Conservation (phyloP, 306 rosid species). For the Quercus glauca region DNA sequence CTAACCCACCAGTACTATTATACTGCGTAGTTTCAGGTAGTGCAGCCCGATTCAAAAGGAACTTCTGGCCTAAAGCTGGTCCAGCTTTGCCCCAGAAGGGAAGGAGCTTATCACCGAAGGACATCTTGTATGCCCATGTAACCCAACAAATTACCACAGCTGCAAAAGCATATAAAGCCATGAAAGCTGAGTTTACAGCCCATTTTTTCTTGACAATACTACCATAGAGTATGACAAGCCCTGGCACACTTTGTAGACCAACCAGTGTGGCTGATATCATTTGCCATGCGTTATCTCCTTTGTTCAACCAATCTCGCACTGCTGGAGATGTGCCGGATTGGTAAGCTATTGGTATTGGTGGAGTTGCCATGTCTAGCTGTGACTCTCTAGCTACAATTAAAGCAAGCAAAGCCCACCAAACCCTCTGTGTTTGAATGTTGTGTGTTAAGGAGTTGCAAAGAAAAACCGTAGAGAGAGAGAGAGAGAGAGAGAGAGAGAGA, state of each 20-base stretch:
- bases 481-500: no score
- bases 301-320: constrained; percentile 57
- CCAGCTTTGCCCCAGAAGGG: constrained; percentile 54
- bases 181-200: constrained; percentile 57
- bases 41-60: constrained; percentile 12
- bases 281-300: constrained; percentile 74
- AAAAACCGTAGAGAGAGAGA: no score
- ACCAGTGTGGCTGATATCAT: constrained; percentile 56
- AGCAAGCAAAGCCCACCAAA: background rate
- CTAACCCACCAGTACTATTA: background rate
- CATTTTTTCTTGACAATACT: constrained; percentile 62
- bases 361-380: constrained; percentile 8
- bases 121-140: constrained; percentile 52
- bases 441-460: no score
- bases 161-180: constrained; percentile 52
- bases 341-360: constrained; percentile 26
- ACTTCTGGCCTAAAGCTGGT: constrained; percentile 43
- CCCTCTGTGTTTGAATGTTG: background rate
- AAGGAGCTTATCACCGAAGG: constrained; percentile 36
- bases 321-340: constrained; percentile 17
- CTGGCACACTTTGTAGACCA: no score
- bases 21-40: constrained; percentile 27
- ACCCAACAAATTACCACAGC: constrained; percentile 46
- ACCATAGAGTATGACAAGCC: constrained; percentile 62
- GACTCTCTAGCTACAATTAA: background rate